Percentiles rank a stretch among this genome's conserved stretches.
These are phyloP conservation scores for Dactylella cylindrospora DNA, from an alignment of 2,329 filamentous ascomycete genomes.

Conservation along the genomic window DNA sequence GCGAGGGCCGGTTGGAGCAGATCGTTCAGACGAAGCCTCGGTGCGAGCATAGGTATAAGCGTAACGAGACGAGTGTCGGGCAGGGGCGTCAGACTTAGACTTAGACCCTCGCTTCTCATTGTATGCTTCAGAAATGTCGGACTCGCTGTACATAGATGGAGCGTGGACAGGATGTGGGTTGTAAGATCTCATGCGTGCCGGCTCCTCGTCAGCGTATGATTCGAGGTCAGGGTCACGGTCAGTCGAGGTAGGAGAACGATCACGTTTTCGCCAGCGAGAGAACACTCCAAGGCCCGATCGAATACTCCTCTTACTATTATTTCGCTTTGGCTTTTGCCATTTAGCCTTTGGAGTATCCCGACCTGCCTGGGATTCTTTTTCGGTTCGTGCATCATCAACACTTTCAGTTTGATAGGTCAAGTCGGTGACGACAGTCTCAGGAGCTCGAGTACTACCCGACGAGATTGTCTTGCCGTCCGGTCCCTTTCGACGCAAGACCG, in stretches of 20 bases:
- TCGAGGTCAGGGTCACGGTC: conserved; percentile 35
- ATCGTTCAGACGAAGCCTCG: conserved; percentile 20
- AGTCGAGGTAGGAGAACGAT: conserved; percentile 25
- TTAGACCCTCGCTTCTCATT: conserved; percentile 21
- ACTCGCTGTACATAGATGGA: conserved; percentile 26
- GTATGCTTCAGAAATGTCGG: conserved; percentile 25
- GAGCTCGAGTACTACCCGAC: conserved; percentile 42
- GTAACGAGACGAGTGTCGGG: conserved; percentile 36
- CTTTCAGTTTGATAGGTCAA: conserved; percentile 38
- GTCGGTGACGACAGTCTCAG: conserved; percentile 40
- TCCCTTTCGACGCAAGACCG: conserved; percentile 70
- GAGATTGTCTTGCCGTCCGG: conserved; percentile 59
- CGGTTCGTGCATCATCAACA: conserved; percentile 7
- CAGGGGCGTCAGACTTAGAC: conserved; percentile 19
- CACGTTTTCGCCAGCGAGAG: conserved; percentile 29
- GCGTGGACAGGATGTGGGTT: conserved; percentile 34
- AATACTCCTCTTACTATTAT: conserved; percentile 36
- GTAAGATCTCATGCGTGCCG: conserved; percentile 41
- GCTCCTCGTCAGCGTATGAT: conserved; percentile 41
- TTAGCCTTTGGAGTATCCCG: conserved; percentile 28
- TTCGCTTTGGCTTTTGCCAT: conserved; percentile 31
- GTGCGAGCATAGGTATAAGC: conserved; percentile 32
- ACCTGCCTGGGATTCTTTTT: conserved; percentile 24
- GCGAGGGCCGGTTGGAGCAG: conserved; percentile 25
- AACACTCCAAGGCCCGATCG: conserved; percentile 18